Base-by-base conservation (phyloP, 805 yeast genomes). In the Yamadazyma ubonensis region DNA sequence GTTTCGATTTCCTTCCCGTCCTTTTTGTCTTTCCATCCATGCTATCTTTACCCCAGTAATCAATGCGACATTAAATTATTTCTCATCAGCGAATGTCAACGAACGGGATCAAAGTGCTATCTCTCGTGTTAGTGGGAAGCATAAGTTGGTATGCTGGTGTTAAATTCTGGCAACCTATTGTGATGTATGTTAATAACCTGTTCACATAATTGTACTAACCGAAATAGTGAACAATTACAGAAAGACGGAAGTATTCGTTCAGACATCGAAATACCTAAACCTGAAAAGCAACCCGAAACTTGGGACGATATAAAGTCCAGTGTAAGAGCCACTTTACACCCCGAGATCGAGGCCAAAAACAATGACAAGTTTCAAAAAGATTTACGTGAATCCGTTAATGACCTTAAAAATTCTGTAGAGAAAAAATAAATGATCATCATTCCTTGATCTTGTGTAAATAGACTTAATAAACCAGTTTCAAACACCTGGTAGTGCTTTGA, bases 141-240 rank as follows among this genome's bases (percentile, higher is more conserved):
- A 36, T 65, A 23, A 60, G 71, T 40, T 67, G 71, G 70, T 68
- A 68, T 42, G 57, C 70, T 14, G 86, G 86, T 2, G 61, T 78
- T 41, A 77, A 73, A 54, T 85, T 85, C 61, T 85, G 86, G 67
- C 81, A 81, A 50, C 95, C 95, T 2, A 57, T 85, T 12, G 74
- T 85, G 3, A 73, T 84, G 81, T 76, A 67, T 53, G 82, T 74
- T 14, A 6, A 23, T 23, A 6, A 16, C 12, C 11, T 21, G 3
- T 12, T n/a, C n/a, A n/a, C n/a, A 10, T n/a, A 6, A 3, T 14
- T 20, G 20, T 14, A 33, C 40, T 14, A 35, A 50, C 51, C 36
- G 35, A 42, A 16, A 33, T 26, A 76, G 81, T 21, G 89, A 81
- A 33, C 82, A 75, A 46, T 66, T 85, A 43, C 69, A 72, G 50